A percentile compares a stretch with the other conserved stretches of the same genome.
Conservation (phyloP, 2,329 filamentous ascomycete genomes). For the Cyphellophora europaea region DNA sequence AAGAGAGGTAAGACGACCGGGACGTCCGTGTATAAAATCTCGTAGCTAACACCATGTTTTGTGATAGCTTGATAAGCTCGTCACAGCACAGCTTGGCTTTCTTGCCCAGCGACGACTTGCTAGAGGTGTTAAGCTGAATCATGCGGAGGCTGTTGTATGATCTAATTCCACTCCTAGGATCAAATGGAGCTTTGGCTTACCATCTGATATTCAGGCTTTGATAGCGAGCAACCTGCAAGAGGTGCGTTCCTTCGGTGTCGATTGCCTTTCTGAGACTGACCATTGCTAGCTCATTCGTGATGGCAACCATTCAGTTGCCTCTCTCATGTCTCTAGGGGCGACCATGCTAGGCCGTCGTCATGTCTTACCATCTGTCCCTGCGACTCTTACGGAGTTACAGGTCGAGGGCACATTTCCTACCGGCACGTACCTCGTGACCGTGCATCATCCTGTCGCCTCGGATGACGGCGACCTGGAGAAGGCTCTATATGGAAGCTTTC, state of each 20-base stretch:
- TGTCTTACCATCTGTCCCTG: constrained; percentile 72
- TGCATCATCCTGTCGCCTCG: constrained; percentile 78
- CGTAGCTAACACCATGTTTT: no score
- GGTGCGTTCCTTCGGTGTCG: constrained; percentile 32
- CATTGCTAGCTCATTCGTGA: constrained; percentile 69
- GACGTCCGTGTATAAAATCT: not conserved
- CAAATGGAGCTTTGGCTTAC: constrained; percentile 10
- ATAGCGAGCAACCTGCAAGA: constrained; percentile 89
- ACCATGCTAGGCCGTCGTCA: constrained; percentile 91
- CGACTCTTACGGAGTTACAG: constrained; percentile 73
- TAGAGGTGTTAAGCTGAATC: constrained; percentile 79
- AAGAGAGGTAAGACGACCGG: constrained; percentile 29
- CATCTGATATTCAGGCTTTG: constrained; percentile 22
- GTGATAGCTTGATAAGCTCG: constrained; percentile 85
- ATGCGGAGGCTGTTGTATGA: constrained; percentile 70
- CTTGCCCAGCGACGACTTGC: constrained; percentile 83
- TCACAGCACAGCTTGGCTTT: constrained; percentile 78
- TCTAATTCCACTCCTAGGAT: constrained; percentile 10
- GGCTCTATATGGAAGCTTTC: constrained; percentile 83
- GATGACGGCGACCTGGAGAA: constrained; percentile 80
- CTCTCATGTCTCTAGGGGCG: constrained; percentile 84
- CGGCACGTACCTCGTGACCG: constrained; percentile 88
- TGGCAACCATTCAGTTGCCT: constrained; percentile 83
- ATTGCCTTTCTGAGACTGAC: constrained; percentile 3
- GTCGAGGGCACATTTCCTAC: constrained; percentile 88